A percentile compares a stretch with the other conserved stretches of the same genome.
Evolutionary conservation across 2,329 filamentous ascomycete species (phyloP).

Genomic region (Trichophyton mentagrophytes): DNA sequence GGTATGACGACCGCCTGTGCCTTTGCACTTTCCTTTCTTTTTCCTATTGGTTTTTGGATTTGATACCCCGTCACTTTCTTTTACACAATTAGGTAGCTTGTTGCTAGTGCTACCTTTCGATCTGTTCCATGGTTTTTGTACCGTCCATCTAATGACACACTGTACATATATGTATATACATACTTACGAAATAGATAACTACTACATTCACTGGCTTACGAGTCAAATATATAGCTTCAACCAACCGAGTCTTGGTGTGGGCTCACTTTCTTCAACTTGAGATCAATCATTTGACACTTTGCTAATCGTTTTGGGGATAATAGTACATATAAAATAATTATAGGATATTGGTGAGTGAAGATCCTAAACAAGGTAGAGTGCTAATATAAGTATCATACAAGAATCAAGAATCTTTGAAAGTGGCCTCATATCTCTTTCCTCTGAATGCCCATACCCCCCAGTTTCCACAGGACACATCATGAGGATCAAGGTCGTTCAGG

Average conservation of each 20-base stretch:
- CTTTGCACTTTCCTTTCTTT: background rate
- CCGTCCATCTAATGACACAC: background rate
- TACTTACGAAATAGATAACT: background rate
- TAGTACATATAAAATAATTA: background rate
- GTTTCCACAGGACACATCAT: conserved; percentile 89
- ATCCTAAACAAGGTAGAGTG: background rate
- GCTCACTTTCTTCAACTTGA: too few relatives aligned
- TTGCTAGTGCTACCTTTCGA: background rate
- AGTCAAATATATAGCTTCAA: too few relatives aligned
- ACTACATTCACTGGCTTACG: background rate
- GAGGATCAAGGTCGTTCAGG: conserved; percentile 85
- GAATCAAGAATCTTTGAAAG: conserved; percentile 19
- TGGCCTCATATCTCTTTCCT: conserved; percentile 56
- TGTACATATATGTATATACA: background rate
- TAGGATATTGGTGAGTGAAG: conserved; percentile 5
- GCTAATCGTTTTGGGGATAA: background rate
- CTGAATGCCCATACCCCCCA: conserved; percentile 97
- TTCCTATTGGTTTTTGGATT: background rate
- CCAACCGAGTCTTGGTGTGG: too few relatives aligned
- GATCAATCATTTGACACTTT: background rate
- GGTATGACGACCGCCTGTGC: too few relatives aligned
- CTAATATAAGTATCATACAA: background rate
- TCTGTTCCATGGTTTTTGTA: background rate
- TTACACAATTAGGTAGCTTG: background rate
- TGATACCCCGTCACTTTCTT: conserved; percentile 3